Conservation (phyloP, 2,329 filamentous ascomycete genomes). For the Trichoderma breve region DNA sequence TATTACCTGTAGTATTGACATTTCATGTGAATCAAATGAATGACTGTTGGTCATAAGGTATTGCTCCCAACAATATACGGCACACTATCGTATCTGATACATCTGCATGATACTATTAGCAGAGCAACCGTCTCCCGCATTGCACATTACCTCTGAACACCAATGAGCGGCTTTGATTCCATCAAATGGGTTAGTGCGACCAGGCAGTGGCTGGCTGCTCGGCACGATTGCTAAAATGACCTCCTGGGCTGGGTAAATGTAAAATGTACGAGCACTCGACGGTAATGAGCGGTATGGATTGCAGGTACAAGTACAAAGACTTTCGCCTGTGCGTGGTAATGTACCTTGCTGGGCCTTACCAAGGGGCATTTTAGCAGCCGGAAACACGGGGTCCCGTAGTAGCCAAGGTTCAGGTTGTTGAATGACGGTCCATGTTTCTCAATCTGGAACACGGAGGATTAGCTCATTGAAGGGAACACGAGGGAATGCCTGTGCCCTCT, state of each 20-base stretch:
- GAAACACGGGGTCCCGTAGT: not conserved
- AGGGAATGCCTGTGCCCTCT: not conserved
- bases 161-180: not conserved
- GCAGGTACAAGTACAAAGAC: not conserved
- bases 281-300: not conserved
- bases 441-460: not conserved
- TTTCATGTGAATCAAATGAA: not conserved
- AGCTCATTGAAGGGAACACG: not conserved
- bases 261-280: not conserved
- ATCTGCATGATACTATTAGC: too few relatives aligned
- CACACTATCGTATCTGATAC: too few relatives aligned
- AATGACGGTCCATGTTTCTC: not conserved
- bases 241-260: not conserved
- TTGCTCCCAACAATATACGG: too few relatives aligned
- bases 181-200: not conserved
- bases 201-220: not conserved
- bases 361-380: not conserved
- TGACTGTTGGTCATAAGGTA: not conserved
- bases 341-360: not conserved
- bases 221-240: slow-evolving; percentile 1
- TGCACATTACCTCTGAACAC: too few relatives aligned
- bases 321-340: not conserved
- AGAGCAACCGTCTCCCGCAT: not conserved
- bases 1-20: not conserved
- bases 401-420: not conserved